phyloP scores from a whole-genome alignment of 169 alveolate genomes.

The Cyclospora cayetanensis region DNA sequence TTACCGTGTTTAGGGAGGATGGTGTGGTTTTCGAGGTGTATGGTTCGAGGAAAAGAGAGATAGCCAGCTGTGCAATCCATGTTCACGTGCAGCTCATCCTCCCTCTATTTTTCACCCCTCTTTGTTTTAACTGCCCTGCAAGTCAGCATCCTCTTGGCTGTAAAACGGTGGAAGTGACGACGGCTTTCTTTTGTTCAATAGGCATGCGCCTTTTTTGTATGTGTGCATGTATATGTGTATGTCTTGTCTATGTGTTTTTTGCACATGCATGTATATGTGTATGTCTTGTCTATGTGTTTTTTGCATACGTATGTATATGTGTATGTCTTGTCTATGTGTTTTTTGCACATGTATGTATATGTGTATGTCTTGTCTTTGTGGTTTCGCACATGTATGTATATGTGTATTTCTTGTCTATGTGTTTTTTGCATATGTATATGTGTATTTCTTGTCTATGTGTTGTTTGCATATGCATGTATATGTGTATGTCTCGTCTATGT shows the following conservation, averaged over 20 bases:
- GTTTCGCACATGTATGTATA: neutral
- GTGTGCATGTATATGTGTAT: neutral
- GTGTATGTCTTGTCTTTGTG: neutral
- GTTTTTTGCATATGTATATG: too few species aligned
- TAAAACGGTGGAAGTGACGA: too few species aligned
- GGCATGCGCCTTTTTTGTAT: too few species aligned
- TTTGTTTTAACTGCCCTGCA: neutral
- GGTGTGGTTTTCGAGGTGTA: too few species aligned
- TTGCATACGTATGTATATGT: neutral
- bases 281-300: neutral
- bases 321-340: neutral
- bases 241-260: neutral
- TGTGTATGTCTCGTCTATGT: neutral
- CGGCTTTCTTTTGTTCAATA: too few species aligned
- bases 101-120: neutral
- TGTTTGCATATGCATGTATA: neutral
- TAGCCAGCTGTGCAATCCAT: too few species aligned
- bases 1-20: too few species aligned
- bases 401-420: too few species aligned
- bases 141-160: neutral
- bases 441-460: neutral
- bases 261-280: neutral
- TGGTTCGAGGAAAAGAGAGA: too few species aligned
- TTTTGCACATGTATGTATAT: neutral
- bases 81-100: neutral